Percentiles rank a stretch among this genome's conserved stretches.
These are phyloP conservation scores for Carex parvula DNA, from an alignment of 176 grass and related monocot genomes.

Conservation along the genomic window DNA sequence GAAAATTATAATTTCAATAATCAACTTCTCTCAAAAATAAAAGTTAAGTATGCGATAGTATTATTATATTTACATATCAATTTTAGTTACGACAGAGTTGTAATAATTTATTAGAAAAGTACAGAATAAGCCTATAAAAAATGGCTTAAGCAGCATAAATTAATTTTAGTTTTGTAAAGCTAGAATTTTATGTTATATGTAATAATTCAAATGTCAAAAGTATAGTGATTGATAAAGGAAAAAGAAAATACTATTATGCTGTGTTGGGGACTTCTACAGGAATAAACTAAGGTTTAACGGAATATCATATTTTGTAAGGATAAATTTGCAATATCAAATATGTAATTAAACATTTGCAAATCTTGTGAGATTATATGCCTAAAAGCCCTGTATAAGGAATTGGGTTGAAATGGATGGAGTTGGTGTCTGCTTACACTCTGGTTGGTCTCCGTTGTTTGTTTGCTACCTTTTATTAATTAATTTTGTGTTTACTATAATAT, in stretches of 20 bases:
- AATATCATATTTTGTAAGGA: background rate
- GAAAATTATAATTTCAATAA: too few relatives aligned
- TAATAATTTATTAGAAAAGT: too few relatives aligned
- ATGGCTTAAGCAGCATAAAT: too few relatives aligned
- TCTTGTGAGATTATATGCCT: background rate
- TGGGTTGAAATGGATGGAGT: background rate
- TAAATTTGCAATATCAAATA: background rate
- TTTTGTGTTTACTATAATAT: slow-evolving; percentile 6
- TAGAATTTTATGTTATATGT: slow-evolving; percentile 10
- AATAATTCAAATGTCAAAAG: slow-evolving; percentile 59
- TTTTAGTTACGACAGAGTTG: background rate
- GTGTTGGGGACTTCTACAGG: background rate
- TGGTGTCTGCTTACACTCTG: slow-evolving; percentile 25
- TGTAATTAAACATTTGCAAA: background rate
- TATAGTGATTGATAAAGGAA: slow-evolving; percentile 16
- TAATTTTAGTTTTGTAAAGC: too few relatives aligned
- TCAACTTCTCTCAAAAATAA: too few relatives aligned
- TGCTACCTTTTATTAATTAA: background rate
- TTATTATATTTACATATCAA: too few relatives aligned
- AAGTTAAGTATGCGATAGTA: too few relatives aligned
- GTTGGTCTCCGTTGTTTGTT: slow-evolving; percentile 25
- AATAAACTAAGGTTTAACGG: background rate
- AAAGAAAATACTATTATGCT: background rate
- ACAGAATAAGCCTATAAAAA: too few relatives aligned
- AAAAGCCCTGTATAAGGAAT: background rate